phyloP scores from a whole-genome alignment of 768 basidiomycete species.

The Tricholomella constricta region DNA sequence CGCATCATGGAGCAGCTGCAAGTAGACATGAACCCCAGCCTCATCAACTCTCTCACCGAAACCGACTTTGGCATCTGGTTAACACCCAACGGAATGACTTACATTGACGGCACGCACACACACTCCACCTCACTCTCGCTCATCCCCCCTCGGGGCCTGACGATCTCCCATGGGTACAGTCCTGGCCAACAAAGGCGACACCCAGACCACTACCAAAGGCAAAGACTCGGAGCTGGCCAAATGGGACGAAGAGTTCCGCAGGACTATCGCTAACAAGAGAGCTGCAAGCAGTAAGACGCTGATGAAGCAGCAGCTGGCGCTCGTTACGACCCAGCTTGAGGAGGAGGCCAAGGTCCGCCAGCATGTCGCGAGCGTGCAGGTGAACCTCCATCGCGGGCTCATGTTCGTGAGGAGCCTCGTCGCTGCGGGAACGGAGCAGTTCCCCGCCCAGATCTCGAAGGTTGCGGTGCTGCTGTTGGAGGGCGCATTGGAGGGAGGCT shows the following conservation, averaged over 20 bases:
- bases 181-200: slow-evolving; percentile 60
- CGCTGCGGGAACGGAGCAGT: slow-evolving; percentile 45
- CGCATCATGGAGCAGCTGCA: slow-evolving; percentile 68
- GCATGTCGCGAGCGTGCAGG: slow-evolving; percentile 56
- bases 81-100: slow-evolving; percentile 81
- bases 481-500: slow-evolving; percentile 64
- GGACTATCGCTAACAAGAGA: slow-evolving; percentile 82
- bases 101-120: slow-evolving; percentile 65
- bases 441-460: slow-evolving; percentile 56
- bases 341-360: slow-evolving; percentile 74
- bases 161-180: slow-evolving; percentile 43
- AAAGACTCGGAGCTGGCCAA: slow-evolving; percentile 89
- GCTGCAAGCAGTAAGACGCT: slow-evolving; percentile 52
- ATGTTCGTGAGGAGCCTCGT: slow-evolving; percentile 69
- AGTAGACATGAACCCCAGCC: slow-evolving; percentile 59
- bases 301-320: slow-evolving; percentile 82
- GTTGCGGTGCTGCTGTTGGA: slow-evolving; percentile 64
- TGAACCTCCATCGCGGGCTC: slow-evolving; percentile 64
- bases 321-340: slow-evolving; percentile 81
- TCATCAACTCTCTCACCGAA: slow-evolving; percentile 65
- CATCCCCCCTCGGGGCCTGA: too few species aligned
- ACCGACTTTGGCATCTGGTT: slow-evolving; percentile 83
- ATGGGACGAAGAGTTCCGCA: slow-evolving; percentile 95
- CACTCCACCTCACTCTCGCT: too few species aligned
- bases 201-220: slow-evolving; percentile 59